A percentile compares a stretch with the other conserved stretches of the same genome.
Conservation (phyloP, 2,329 filamentous ascomycete genomes). For the Aspergillus piperis region DNA sequence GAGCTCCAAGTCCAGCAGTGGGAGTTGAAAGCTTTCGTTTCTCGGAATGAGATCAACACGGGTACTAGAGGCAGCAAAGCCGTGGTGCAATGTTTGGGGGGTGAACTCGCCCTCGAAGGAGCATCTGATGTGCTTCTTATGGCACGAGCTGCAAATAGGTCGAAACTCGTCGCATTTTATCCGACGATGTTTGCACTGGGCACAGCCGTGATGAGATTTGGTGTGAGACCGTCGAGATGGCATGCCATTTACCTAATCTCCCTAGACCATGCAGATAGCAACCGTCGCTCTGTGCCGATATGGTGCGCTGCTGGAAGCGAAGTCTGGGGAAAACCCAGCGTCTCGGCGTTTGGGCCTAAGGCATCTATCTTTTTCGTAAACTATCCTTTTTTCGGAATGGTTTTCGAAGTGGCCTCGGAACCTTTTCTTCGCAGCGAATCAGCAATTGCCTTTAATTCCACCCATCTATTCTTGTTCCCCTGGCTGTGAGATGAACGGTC, state of each 20-base stretch:
- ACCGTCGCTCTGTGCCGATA: background rate
- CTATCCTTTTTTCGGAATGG: background rate
- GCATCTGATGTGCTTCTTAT: constrained; percentile 7
- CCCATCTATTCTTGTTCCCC: background rate
- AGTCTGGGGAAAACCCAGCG: too few species aligned
- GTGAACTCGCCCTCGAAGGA: constrained; percentile 3
- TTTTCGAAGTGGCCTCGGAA: background rate
- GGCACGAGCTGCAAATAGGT: constrained; percentile 14
- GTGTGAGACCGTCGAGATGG: constrained; percentile 13
- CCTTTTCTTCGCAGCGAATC: background rate
- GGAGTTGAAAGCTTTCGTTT: background rate
- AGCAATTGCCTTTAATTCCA: background rate
- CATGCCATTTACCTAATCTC: constrained; percentile 1
- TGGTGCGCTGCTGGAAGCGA: background rate
- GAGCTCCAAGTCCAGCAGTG: constrained; percentile 16
- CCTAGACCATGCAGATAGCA: background rate
- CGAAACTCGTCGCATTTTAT: constrained; percentile 20
- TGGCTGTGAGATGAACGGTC: background rate
- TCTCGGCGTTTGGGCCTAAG: background rate
- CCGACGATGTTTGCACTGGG: constrained; percentile 18
- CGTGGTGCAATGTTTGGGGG: background rate
- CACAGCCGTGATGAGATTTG: constrained; percentile 17
- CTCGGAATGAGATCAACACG: background rate
- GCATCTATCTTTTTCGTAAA: background rate
- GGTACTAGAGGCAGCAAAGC: too few species aligned